These are phyloP conservation scores for Trichosporon coremiiforme DNA, from an alignment of 1,284 basidiomycete genomes.

Conservation along the genomic window DNA sequence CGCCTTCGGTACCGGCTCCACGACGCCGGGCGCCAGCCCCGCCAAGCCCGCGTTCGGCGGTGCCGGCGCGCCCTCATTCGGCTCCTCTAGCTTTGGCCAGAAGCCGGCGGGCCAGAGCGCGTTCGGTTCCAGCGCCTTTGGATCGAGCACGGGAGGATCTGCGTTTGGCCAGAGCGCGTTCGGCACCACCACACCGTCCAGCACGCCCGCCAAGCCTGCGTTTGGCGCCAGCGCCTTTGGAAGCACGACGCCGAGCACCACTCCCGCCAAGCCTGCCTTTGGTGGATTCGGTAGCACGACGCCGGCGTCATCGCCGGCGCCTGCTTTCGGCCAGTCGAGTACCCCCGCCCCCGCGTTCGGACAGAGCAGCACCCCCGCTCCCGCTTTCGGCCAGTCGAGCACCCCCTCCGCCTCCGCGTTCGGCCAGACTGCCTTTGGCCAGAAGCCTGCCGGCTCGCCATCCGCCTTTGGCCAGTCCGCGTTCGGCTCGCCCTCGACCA, in stretches of 20 bases:
- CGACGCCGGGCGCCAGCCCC: slow-evolving; percentile 15
- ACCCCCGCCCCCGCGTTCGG: slow-evolving; percentile 32
- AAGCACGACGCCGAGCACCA: slow-evolving; percentile 30
- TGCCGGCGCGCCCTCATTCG: slow-evolving; percentile 27
- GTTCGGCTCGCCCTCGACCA: slow-evolving; percentile 21
- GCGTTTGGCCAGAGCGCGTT: slow-evolving; percentile 32
- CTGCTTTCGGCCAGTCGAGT: slow-evolving; percentile 29
- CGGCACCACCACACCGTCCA: slow-evolving; percentile 30
- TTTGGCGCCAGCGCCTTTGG: slow-evolving; percentile 30
- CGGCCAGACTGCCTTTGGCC: slow-evolving; percentile 36
- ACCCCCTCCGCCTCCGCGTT: slow-evolving; percentile 30
- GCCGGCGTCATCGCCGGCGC: slow-evolving; percentile 16
- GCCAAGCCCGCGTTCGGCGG: slow-evolving; percentile 17
- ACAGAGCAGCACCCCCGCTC: slow-evolving; percentile 23
- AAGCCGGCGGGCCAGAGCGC: slow-evolving; percentile 21
- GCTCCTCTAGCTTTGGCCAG: slow-evolving; percentile 36
- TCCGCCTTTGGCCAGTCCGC: slow-evolving; percentile 28
- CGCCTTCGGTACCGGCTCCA: slow-evolving; percentile 20
- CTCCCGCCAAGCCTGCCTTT: slow-evolving; percentile 26
- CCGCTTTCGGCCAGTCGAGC: slow-evolving; percentile 24
- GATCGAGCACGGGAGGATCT: slow-evolving; percentile 23
- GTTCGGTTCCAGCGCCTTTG: slow-evolving; percentile 39
- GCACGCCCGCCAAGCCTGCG: slow-evolving; percentile 26
- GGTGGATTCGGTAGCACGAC: slow-evolving; percentile 25
- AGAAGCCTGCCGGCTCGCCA: slow-evolving; percentile 20